phyloP scores from a whole-genome alignment of 345 rosid species.

The Moringa oleifera region DNA sequence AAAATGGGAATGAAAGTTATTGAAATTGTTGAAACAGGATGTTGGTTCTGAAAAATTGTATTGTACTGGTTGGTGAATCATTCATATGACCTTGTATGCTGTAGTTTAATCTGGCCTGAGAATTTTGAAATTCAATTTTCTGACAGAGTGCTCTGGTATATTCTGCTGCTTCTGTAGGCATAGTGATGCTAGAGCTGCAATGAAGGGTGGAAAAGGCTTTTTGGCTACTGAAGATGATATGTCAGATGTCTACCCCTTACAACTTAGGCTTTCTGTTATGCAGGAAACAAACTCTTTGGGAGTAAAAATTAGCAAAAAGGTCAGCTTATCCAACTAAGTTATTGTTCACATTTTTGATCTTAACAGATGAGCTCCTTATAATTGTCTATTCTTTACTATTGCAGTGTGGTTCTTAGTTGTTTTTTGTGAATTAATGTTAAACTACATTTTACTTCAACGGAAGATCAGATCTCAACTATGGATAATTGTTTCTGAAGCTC shows the following conservation, averaged over 20 bases:
- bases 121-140: background rate
- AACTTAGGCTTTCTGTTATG: constrained; percentile 71
- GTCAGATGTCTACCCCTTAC: constrained; percentile 91
- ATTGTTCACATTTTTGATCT: constrained; percentile 10
- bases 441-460: no score
- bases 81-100: background rate
- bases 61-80: constrained; percentile 9
- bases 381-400: no score
- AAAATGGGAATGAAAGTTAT: no score
- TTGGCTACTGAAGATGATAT: constrained; percentile 83
- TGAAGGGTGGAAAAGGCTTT: constrained; percentile 62
- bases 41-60: no score
- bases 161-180: constrained; percentile 51
- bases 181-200: constrained; percentile 60
- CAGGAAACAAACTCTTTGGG: constrained; percentile 65
- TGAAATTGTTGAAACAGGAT: no score
- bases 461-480: background rate
- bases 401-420: background rate
- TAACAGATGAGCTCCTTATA: background rate
- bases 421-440: no score
- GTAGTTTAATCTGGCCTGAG: no score
- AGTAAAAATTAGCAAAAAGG: constrained; percentile 91
- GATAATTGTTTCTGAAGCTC: background rate
- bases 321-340: constrained; percentile 12
- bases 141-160: constrained; percentile 4